Evolutionary conservation across 495 filamentous ascomycete species (phyloP), one percentile per base, ranked within the genome.

Genomic region (Penicillium malachiteum): DNA sequence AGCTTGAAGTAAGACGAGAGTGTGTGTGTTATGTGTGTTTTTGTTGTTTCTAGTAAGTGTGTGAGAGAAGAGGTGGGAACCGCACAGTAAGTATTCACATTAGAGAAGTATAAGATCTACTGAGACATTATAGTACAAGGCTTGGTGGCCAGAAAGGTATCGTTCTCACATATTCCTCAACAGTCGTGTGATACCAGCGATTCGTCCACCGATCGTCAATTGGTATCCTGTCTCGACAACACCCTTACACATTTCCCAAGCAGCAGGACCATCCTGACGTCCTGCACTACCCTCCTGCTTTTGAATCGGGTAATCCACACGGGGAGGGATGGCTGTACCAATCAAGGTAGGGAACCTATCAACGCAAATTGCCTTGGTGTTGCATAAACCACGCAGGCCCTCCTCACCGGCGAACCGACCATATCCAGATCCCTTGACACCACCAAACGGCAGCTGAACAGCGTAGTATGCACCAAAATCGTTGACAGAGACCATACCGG

Each of bases 391-490:
- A 32, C 91, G 81, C 52, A 98, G 71, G 3, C 95, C 94, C 67
- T 98, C 94, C 45, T 88, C 88, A 35, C 90, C 94, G 0, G 89
- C 94, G 76, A 98, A 97, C 13, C 94, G 76, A 6, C 95, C 94
- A 69, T 97, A 97, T 3, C 94, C 94, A 39, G 87, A 92, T 0
- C 91, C 92, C 52, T 82, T 81, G 16, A 89, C 83, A 21, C 94
- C 94, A 18, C 94, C 94, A 68, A 98, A 98, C 0, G 94, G 94
- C 13, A 98, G 71, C 72, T 94, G 90, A 13, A 95, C 90, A 21
- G 92, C 88, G 70, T 98, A 98, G 64, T 84, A 96, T 13, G 84
- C 87, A 17, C 84, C 94, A 59, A 98, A 98, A 72, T 97, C 94
- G 63, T 98, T 97, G 50, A 98, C 84, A 44, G 87, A 81, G 5